Conservation (phyloP, 2,329 filamentous ascomycete species). For the Fusarium anthophilum region DNA sequence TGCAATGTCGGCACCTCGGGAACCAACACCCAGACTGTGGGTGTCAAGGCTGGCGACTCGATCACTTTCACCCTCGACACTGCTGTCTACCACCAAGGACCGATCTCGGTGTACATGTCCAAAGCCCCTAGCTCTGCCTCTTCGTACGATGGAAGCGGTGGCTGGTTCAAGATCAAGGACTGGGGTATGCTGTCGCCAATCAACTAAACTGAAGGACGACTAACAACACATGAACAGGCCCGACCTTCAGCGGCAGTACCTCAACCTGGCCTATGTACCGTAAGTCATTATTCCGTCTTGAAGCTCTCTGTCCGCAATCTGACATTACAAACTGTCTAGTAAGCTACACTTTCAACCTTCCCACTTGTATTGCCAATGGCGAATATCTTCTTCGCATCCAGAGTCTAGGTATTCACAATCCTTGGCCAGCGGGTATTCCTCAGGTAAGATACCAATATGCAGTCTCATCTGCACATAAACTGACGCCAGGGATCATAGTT, state of each 20-base stretch:
- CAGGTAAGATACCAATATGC: not conserved
- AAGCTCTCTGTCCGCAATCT: not conserved
- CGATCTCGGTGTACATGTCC: conserved; percentile 5
- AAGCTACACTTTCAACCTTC: conserved; percentile 3
- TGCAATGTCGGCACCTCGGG: conserved; percentile 10
- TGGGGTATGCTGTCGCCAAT: not conserved
- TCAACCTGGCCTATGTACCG: not conserved
- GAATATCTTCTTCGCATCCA: conserved; percentile 9
- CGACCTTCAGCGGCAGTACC: not conserved
- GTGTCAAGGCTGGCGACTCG: conserved; percentile 4
- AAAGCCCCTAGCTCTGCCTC: not conserved
- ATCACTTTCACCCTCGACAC: conserved; percentile 11
- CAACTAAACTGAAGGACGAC: accelerated
- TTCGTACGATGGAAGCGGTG: not conserved
- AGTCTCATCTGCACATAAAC: accelerated
- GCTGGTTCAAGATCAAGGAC: conserved; percentile 17
- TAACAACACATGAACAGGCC: not conserved
- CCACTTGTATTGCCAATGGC: not conserved
- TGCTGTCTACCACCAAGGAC: conserved; percentile 9
- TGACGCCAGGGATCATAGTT: not conserved
- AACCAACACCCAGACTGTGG: not conserved
- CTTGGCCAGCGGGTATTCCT: not conserved
- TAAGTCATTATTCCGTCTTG: not conserved
- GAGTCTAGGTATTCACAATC: conserved; percentile 10
- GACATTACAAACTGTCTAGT: not conserved